Evolutionary conservation across 2,329 filamentous ascomycete genomes (phyloP), one percentile per base, ranked within the genome.

Genomic region (Trichoderma simmonsii): DNA sequence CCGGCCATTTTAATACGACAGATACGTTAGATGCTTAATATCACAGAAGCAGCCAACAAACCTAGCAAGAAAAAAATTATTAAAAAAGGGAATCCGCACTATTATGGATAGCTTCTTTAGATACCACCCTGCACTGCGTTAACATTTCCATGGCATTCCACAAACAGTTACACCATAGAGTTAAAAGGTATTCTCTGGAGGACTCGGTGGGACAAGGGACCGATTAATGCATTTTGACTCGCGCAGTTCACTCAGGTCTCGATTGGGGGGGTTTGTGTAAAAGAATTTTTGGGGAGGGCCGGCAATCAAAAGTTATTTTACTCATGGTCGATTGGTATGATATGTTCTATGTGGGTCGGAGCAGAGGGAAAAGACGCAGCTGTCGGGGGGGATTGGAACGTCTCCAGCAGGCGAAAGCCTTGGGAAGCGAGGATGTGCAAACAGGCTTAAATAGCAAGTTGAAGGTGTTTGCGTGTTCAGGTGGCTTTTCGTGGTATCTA

Each of bases 1-100:
- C 26, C 78, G 84, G 61, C 82, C 82, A 43, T 83, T 83, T 75
- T 84, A 76, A 79, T 32, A 36, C 48, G 32, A 11, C 36, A 36
- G 32, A 11, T 26, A 36, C 30, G 11, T 24, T 32, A 39, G 15
- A 51, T 28, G 67, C 36, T 68, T 62, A 43, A 66, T 32, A 62
- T 56, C 26, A 32, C 14, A 26, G 24, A 26, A 54, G 56, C 48
- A 57, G 30, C 34, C 26, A 64, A 61, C 14, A 63, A 39, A 68
- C 36, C 54, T 54, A 61, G 28, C 56, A 62, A 62, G 15, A 62
- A 36, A 62, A 28, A 28, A 36, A 57, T 9, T 8, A 9, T n/a
- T n/a, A 43, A 11, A 51, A 60, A 62, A 61, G 56, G 59, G 54
- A 63, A 51, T 60, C 43, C 39, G 43, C 60, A 66, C 56, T 34